Percentiles rank a stretch among this genome's conserved stretches.
Conservation (phyloP, 139 green algal species). For the Micractinium sp. region DNA sequence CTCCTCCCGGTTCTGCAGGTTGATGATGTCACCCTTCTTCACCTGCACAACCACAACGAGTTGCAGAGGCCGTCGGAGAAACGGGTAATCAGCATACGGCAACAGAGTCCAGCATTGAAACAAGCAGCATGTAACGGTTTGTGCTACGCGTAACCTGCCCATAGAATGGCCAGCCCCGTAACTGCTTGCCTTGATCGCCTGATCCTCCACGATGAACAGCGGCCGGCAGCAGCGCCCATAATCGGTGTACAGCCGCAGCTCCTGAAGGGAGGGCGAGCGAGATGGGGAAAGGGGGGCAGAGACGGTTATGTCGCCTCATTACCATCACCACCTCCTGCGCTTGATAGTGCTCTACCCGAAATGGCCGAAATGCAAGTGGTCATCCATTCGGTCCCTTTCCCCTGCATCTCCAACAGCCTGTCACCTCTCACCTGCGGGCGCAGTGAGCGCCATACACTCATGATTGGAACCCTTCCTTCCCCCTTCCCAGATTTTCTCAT, state of each 20-base stretch:
- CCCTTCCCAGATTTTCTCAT: too few species aligned
- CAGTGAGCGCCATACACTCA: too few species aligned
- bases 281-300: neutral
- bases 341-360: too few species aligned
- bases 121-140: neutral
- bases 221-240: slow-evolving; percentile 85
- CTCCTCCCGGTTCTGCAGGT: slow-evolving; percentile 53
- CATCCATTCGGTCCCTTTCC: too few species aligned
- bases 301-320: too few species aligned
- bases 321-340: neutral
- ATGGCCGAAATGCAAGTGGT: too few species aligned
- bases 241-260: slow-evolving; percentile 91
- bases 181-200: slow-evolving; percentile 47
- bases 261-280: slow-evolving; percentile 49
- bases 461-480: too few species aligned
- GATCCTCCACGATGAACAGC: slow-evolving; percentile 94
- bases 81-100: neutral
- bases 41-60: slow-evolving; percentile 43
- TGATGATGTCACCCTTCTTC: slow-evolving; percentile 84
- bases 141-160: too few species aligned
- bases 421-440: too few species aligned
- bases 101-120: neutral
- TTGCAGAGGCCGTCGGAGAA: neutral
- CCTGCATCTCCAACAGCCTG: too few species aligned
- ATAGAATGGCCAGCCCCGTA: neutral